Conservation (phyloP, 2,329 filamentous ascomycete genomes). For the Fusarium pseudonygamai region DNA sequence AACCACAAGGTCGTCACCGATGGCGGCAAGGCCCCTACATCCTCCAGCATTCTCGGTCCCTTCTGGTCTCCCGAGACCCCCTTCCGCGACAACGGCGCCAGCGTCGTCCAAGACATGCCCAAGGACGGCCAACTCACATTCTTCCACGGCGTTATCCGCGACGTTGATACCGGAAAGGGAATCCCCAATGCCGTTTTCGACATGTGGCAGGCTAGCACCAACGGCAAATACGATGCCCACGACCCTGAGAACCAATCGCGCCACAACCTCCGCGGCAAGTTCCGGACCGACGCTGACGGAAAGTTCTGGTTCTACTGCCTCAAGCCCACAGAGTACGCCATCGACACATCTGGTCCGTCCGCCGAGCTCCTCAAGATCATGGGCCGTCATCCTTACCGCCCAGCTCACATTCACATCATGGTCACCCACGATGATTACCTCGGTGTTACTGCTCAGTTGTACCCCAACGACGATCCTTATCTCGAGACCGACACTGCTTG, state of each 20-base stretch:
- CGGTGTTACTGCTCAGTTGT: constrained; percentile 79
- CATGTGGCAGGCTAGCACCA: constrained; percentile 80
- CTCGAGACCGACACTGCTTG: constrained; percentile 61
- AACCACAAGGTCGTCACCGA: constrained; percentile 71
- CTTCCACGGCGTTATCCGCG: constrained; percentile 75
- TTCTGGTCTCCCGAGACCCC: constrained; percentile 82
- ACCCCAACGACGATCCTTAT: constrained; percentile 74
- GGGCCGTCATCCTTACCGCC: constrained; percentile 60
- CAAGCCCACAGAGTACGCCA: constrained; percentile 76
- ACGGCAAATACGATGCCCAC: constrained; percentile 81
- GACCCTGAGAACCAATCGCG: constrained; percentile 75
- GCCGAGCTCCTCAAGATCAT: constrained; percentile 55
- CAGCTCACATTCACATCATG: constrained; percentile 63
- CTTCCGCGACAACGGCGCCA: constrained; percentile 72
- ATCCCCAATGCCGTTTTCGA: constrained; percentile 76
- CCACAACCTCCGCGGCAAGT: constrained; percentile 82
- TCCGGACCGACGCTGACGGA: constrained; percentile 74
- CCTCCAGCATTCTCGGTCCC: constrained; percentile 78
- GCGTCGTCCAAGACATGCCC: constrained; percentile 70
- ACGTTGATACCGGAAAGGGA: constrained; percentile 71
- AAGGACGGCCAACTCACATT: constrained; percentile 68
- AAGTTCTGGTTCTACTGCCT: constrained; percentile 80
- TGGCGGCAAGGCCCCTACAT: constrained; percentile 71
- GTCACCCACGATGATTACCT: constrained; percentile 72
- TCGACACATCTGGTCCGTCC: constrained; percentile 69